phyloP scores from a whole-genome alignment of 2,329 filamentous ascomycete species.

The Nothopassalora personata region DNA sequence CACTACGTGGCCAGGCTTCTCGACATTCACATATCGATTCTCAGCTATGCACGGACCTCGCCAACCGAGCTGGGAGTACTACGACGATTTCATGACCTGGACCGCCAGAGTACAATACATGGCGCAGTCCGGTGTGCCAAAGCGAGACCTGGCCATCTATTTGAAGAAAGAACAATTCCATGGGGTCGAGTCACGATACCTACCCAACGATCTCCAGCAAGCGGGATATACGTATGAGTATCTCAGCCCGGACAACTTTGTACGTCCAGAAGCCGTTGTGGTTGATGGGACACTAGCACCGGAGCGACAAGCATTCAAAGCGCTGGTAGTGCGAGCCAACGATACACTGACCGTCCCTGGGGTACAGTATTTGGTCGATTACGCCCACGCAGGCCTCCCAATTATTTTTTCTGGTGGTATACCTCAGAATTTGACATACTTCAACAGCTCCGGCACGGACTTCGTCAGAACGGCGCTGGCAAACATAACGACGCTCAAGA shows the following conservation, averaged over 20 bases:
- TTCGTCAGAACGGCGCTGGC: slow-evolving; percentile 23
- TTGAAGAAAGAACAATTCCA: slow-evolving; percentile 20
- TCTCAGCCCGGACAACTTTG: slow-evolving; percentile 43
- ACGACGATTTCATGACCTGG: slow-evolving; percentile 36
- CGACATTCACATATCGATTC: slow-evolving; percentile 41
- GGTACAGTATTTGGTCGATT: slow-evolving; percentile 32
- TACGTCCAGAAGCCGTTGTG: slow-evolving; percentile 36
- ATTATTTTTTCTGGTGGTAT: slow-evolving; percentile 39
- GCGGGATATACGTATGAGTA: slow-evolving; percentile 39
- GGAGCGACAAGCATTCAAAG: slow-evolving; percentile 39
- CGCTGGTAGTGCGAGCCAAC: slow-evolving; percentile 37
- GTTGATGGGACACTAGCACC: slow-evolving; percentile 36
- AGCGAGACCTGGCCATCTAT: slow-evolving; percentile 42
- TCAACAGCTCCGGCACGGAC: slow-evolving; percentile 7
- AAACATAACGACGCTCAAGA: slow-evolving; percentile 25
- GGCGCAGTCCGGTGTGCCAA: slow-evolving; percentile 37
- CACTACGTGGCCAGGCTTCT: slow-evolving; percentile 49
- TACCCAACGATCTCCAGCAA: slow-evolving; percentile 24
- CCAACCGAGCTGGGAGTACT: slow-evolving; percentile 41
- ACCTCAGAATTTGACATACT: slow-evolving; percentile 24
- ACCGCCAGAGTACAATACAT: slow-evolving; percentile 37
- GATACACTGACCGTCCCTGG: slow-evolving; percentile 36
- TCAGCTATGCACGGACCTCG: slow-evolving; percentile 38
- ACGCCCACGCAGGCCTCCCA: slow-evolving; percentile 38
- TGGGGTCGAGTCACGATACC: slow-evolving; percentile 14